Percentiles rank a stretch among this genome's conserved stretches.
Conservation (phyloP, 2,329 filamentous ascomycete genomes). For the Nakataea oryzae region DNA sequence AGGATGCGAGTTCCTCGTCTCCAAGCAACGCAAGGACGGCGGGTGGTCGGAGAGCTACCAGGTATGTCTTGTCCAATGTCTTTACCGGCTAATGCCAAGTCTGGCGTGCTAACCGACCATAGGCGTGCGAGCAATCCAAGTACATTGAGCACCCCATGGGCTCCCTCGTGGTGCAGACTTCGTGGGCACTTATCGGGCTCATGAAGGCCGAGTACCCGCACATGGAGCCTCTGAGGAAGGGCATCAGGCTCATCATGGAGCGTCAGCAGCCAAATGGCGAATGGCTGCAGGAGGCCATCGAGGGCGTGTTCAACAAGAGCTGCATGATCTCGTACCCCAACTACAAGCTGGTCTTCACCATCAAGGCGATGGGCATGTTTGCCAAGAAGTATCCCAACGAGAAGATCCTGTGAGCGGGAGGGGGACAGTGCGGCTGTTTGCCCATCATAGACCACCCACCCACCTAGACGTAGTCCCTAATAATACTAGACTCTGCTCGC, state of each 20-base stretch:
- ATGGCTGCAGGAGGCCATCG: constrained; percentile 91
- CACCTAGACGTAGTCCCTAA: background rate
- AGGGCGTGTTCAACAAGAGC: constrained; percentile 97
- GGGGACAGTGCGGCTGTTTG: too few relatives aligned
- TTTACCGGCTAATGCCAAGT: background rate
- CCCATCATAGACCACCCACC: too few relatives aligned
- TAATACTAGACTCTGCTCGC: background rate
- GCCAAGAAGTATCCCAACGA: constrained; percentile 60
- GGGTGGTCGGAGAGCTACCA: constrained; percentile 96
- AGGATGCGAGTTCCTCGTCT: constrained; percentile 78
- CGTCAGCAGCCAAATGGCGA: constrained; percentile 83
- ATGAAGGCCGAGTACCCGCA: constrained; percentile 78
- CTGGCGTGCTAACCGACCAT: background rate
- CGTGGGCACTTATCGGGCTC: constrained; percentile 76
- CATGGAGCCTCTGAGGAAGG: constrained; percentile 58
- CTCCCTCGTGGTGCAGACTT: constrained; percentile 88
- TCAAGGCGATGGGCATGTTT: constrained; percentile 91
- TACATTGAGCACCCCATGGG: constrained; percentile 66
- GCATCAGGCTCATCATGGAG: constrained; percentile 70
- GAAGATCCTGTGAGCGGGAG: constrained; percentile 25
- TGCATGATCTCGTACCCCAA: constrained; percentile 99
- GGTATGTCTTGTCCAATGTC: constrained; percentile 23
- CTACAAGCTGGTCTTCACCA: constrained; percentile 94
- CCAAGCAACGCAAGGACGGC: constrained; percentile 77
- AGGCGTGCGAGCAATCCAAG: constrained; percentile 66